phyloP scores from a whole-genome alignment of 305 asterid species.

The Petunia hybrid region DNA sequence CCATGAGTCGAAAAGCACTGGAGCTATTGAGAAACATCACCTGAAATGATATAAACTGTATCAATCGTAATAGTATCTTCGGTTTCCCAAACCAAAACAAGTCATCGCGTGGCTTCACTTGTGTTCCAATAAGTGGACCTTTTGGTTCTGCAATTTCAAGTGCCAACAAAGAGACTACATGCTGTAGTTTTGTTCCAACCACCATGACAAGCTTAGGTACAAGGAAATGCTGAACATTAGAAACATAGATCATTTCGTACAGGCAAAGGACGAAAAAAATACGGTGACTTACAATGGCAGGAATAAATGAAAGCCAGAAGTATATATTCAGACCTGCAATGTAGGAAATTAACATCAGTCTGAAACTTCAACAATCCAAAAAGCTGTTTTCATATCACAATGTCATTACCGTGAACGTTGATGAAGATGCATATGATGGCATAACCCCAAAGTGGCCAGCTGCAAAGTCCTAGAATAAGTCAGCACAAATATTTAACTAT shows the following conservation, averaged over 20 bases:
- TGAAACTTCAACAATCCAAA: neutral
- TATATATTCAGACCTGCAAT: constrained; percentile 84
- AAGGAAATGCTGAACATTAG: constrained; percentile 36
- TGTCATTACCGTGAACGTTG: constrained; percentile 73
- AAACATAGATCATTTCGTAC: constrained; percentile 12
- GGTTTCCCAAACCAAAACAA: constrained; percentile 96
- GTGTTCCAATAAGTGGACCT: constrained; percentile 56
- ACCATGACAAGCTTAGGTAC: constrained; percentile 76
- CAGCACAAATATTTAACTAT: constrained; percentile 19
- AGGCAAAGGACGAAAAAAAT: constrained; percentile 30
- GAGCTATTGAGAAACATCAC: constrained; percentile 40
- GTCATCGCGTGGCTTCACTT: constrained; percentile 90
- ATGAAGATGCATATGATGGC: constrained; percentile 91
- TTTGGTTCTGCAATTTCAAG: constrained; percentile 73
- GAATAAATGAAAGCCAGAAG: constrained; percentile 92
- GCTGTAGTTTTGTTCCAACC: constrained; percentile 94
- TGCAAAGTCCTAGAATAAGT: constrained; percentile 47
- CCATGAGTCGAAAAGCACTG: neutral
- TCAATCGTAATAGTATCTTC: constrained; percentile 73
- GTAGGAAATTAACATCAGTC: constrained; percentile 8
- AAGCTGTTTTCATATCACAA: neutral
- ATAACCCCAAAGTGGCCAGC: constrained; percentile 96
- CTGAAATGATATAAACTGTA: constrained; percentile 95
- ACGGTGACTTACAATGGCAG: constrained; percentile 71
- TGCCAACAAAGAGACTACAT: constrained; percentile 83